Evolutionary conservation across 495 filamentous ascomycete species (phyloP).

Genomic region (Neurospora sp.): DNA sequence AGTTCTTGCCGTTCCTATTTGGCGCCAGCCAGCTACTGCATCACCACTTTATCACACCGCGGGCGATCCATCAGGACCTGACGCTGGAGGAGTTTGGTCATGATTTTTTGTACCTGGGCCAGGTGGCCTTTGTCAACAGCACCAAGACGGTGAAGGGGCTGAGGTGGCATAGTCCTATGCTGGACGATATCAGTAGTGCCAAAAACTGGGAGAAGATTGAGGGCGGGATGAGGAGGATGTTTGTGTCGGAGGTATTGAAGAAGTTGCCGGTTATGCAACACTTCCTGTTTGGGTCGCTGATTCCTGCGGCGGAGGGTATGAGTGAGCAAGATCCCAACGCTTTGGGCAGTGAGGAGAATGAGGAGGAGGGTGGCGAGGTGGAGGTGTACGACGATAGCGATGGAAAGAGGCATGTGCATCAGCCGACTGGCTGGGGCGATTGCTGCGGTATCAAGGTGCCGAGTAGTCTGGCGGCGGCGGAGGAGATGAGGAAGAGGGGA

Average conservation of each 20-base stretch:
- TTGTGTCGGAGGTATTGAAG: conserved; percentile 79
- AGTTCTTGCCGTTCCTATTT: conserved; percentile 92
- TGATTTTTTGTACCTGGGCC: conserved; percentile 81
- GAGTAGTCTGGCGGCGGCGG: conserved; percentile 77
- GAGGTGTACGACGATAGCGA: conserved; percentile 50
- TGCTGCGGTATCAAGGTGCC: conserved; percentile 99
- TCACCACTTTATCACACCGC: conserved; percentile 79
- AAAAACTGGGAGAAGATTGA: conserved; percentile 90
- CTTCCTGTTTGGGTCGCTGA: conserved; percentile 78
- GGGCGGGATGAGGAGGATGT: conserved; percentile 92
- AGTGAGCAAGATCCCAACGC: conserved; percentile 42
- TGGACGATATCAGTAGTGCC: conserved; percentile 93
- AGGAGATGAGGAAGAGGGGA: conserved; percentile 70
- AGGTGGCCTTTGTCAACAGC: conserved; percentile 87
- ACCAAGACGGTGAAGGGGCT: conserved; percentile 94
- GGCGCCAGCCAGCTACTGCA: conserved; percentile 81
- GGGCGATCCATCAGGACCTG: conserved; percentile 75
- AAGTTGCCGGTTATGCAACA: conserved; percentile 99
- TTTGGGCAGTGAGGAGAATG: conserved; percentile 32
- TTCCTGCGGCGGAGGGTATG: conserved; percentile 78
- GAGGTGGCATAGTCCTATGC: conserved; percentile 95
- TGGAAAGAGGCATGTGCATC: conserved; percentile 57
- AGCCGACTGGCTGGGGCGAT: conserved; percentile 72
- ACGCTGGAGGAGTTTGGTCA: conserved; percentile 75
- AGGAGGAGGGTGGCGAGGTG: conserved; percentile 44